Percentiles rank a stretch among this genome's conserved stretches.
phyloP scores from a whole-genome alignment of 495 filamentous ascomycete genomes.

The Aspergillus kassunensis region DNA sequence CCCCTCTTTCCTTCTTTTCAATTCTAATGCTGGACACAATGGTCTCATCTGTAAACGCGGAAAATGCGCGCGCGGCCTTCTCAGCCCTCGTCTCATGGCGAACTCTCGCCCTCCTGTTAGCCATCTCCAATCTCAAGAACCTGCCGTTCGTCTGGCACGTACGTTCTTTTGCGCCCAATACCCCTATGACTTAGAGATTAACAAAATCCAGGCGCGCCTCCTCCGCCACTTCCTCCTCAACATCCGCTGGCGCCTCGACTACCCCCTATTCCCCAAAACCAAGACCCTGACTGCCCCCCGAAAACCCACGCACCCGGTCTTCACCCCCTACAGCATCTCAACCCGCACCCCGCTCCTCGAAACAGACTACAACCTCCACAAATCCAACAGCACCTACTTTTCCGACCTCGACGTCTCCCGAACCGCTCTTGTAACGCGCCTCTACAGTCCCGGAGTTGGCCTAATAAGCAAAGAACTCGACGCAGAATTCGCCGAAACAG shows the following conservation, averaged over 20 bases:
- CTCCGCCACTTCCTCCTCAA: conserved; percentile 49
- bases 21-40: conserved; percentile 27
- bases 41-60: not conserved
- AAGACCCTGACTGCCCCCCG: conserved; percentile 27
- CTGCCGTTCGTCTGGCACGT: conserved; percentile 63
- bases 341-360: conserved; percentile 54
- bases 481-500: conserved; percentile 31
- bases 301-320: conserved; percentile 47
- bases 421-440: conserved; percentile 54
- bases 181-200: conserved; percentile 7
- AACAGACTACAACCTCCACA: conserved; percentile 67
- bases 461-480: conserved; percentile 46
- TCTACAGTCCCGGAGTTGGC: conserved; percentile 56
- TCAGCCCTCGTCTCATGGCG: conserved; percentile 46
- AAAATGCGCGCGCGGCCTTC: conserved; percentile 19
- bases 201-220: conserved; percentile 22
- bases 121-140: conserved; percentile 57
- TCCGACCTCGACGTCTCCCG: conserved; percentile 68
- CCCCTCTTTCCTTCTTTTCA: not conserved
- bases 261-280: conserved; percentile 35
- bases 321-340: conserved; percentile 49
- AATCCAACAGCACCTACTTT: conserved; percentile 75
- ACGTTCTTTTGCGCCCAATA: conserved; percentile 24
- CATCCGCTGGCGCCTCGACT: conserved; percentile 41
- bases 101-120: conserved; percentile 49